Evolutionary conservation across 257 asterid genomes (phyloP).

Genomic region (Penstemon davidsonii): DNA sequence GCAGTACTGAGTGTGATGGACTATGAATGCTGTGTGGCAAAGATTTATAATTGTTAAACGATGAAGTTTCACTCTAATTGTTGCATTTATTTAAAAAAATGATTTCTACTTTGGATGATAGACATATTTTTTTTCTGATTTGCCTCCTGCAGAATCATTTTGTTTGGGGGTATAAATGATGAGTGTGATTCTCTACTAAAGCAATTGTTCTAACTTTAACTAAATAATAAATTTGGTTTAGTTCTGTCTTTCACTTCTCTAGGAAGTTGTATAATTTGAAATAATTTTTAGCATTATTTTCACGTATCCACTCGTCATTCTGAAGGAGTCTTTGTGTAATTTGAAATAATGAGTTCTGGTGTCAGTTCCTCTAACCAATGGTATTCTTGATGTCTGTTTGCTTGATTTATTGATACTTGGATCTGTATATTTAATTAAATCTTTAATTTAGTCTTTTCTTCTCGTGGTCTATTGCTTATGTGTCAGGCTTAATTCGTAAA

Average conservation of each 20-base stretch:
- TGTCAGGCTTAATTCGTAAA: conserved; percentile 22
- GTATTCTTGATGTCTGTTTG: conserved; percentile 3
- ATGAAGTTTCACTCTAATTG: background rate
- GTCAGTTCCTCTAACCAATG: background rate
- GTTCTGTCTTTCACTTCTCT: background rate
- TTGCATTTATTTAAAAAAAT: conserved; percentile 1
- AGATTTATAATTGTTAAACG: background rate
- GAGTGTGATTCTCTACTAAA: background rate
- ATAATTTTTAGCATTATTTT: background rate
- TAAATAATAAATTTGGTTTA: background rate
- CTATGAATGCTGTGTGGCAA: background rate
- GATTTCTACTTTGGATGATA: background rate
- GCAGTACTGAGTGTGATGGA: background rate
- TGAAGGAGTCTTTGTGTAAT: conserved; percentile 1
- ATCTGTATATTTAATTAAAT: conserved; percentile 2
- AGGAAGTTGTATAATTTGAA: conserved; percentile 1
- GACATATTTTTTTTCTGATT: conserved; percentile 9
- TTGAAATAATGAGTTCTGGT: background rate
- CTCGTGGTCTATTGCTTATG: conserved; percentile 18
- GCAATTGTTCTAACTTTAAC: conserved; percentile 1
- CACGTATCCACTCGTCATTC: conserved; percentile 12
- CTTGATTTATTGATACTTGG: conserved; percentile 6
- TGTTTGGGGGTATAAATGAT: background rate
- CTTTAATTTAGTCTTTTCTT: background rate
- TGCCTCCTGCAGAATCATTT: background rate